Evolutionary conservation across 2,329 filamentous ascomycete species (phyloP), one percentile per base, ranked within the genome.

Genomic region (Sclerotiophoma versabilis): DNA sequence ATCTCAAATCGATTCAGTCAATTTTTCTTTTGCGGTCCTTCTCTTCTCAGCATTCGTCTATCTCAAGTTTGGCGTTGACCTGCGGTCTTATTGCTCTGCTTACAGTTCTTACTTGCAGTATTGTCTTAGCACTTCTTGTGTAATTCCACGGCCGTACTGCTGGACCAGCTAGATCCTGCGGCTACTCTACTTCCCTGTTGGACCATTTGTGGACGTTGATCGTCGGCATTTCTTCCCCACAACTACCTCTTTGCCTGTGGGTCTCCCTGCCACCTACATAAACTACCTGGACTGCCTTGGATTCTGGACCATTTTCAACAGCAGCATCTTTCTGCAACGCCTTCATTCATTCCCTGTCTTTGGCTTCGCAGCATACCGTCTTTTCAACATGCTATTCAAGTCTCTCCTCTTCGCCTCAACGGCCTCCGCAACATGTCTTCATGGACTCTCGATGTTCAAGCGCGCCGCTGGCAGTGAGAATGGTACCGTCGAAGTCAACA

Each of bases 381-480:
- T 27, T 42, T 57, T 44, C 62, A 71, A 38, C 49, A 74, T 74
- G 71, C 65, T 72, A 49, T 62, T 70, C 63, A 62, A 68, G 20
- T 48, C 63, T 17, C 59, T 74, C 26, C 54, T 73, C 34, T 36
- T 73, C 32, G 71, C 71, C 59, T 60, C 66, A 32, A 71, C 71
- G 59, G 71, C 70, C 46, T 71, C 74, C 15, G 74, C 76, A 27
- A 75, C 69, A 30, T 79, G 77, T 56, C 70, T 77, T 45, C 73
- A 77, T 59, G 77, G 77, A 45, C 78, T 80, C 14, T 72, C 67
- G 68, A 58, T 70, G 60, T 65, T 73, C 60, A 70, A 71, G 63
- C 57, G 71, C 23, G 60, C 62, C 37, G 12, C 50, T 30, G 50
- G 50, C 32, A 36, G 20, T 30, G 50, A 54, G 20, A 43, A 33